phyloP scores from a whole-genome alignment of 352 stramenopile species.

The Globisporangium paddicum region DNA sequence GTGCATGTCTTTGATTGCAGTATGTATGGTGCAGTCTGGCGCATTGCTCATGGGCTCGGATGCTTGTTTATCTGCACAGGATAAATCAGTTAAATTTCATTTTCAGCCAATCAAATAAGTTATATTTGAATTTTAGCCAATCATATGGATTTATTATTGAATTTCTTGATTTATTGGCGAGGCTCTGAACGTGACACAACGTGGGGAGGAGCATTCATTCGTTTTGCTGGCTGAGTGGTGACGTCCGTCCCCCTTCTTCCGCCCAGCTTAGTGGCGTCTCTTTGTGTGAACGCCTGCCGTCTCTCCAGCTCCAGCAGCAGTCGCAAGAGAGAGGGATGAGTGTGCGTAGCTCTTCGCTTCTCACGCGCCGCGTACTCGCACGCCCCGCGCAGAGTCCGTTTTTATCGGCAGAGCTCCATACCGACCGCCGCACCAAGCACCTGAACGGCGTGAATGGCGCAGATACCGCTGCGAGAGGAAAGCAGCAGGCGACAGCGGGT shows the following conservation, averaged over 20 bases:
- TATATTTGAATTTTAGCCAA: not conserved
- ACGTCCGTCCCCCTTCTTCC: not conserved
- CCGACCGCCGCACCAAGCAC: constrained; percentile 10
- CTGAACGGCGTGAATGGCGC: constrained; percentile 6
- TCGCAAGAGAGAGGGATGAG: constrained; percentile 1
- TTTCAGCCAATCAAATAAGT: constrained; percentile 1
- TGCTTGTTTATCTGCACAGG: not conserved
- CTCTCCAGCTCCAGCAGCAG: not conserved
- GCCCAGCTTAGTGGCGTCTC: not conserved
- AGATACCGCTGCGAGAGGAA: not conserved
- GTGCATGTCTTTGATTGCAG: too few relatives aligned
- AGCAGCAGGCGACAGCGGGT: not conserved
- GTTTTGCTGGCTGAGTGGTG: not conserved
- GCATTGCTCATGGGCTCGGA: too few relatives aligned
- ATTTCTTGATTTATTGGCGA: not conserved
- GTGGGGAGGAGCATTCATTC: constrained; percentile 2
- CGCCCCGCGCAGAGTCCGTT: constrained; percentile 3
- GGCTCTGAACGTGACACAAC: constrained; percentile 11
- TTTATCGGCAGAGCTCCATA: constrained; percentile 10
- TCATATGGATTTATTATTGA: not conserved
- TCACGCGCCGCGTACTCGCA: constrained; percentile 12
- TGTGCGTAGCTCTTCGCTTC: constrained; percentile 10
- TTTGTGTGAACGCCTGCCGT: not conserved
- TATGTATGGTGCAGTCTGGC: too few relatives aligned
- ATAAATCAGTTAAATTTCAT: not conserved